phyloP scores from a whole-genome alignment of 2,329 filamentous ascomycete genomes.

The Verticillium dahliae region DNA sequence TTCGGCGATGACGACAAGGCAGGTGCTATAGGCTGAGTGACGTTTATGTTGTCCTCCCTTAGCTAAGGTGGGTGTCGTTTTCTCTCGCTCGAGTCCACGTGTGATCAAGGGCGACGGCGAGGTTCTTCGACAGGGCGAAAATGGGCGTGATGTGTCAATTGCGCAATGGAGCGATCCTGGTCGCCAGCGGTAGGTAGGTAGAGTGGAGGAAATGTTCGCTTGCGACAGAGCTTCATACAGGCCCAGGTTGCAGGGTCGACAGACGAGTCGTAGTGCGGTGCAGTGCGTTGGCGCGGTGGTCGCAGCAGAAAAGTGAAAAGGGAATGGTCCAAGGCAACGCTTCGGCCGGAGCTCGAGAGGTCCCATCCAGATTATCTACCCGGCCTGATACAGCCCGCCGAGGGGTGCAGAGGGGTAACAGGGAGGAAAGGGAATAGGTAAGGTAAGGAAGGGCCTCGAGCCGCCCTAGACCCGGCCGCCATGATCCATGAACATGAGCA shows the following conservation, averaged over 20 bases:
- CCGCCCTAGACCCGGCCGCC: neutral
- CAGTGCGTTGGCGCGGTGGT: neutral
- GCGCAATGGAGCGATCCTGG: no score
- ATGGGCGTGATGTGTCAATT: no score
- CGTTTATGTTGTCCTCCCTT: no score
- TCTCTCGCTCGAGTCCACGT: no score
- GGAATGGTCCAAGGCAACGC: neutral
- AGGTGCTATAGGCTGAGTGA: no score
- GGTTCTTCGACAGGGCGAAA: no score
- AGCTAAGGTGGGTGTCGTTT: no score
- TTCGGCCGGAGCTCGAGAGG: neutral
- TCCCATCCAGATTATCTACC: neutral
- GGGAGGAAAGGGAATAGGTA: neutral
- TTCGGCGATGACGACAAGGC: no score
- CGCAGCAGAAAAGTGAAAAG: neutral
- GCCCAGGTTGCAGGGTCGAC: neutral
- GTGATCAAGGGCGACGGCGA: no score
- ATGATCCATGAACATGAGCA: no score
- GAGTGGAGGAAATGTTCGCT: no score
- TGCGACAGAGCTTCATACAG: neutral
- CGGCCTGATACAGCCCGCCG: neutral
- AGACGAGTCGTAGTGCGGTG: neutral
- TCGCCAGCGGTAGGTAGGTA: no score
- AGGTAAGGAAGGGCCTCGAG: neutral
- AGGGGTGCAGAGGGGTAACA: neutral